Evolutionary conservation across 176 grass and related monocot species (phyloP).

Genomic region (Melocanna baccifera): DNA sequence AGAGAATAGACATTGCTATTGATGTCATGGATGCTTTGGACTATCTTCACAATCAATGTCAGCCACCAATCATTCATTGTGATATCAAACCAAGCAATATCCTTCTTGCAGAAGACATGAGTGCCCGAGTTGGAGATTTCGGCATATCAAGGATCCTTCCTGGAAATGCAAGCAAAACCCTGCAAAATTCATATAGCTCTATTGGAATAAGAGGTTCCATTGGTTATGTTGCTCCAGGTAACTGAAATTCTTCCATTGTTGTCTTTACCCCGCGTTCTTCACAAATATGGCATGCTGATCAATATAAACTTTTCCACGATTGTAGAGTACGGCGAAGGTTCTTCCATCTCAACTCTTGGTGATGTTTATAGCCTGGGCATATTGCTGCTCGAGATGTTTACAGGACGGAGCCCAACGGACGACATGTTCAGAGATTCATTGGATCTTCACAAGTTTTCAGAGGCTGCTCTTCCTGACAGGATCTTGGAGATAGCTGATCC

Average conservation of each 20-base stretch:
- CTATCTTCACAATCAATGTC: conserved; percentile 13
- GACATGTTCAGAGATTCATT: neutral
- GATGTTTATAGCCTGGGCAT: conserved; percentile 41
- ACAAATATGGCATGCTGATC: neutral
- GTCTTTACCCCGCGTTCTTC: neutral
- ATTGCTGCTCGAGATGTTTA: conserved; percentile 39
- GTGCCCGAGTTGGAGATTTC: conserved; percentile 40
- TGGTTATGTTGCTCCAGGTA: conserved; percentile 52
- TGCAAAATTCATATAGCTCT: conserved; percentile 16
- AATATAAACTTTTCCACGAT: neutral
- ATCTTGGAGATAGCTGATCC: neutral
- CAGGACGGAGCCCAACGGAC: neutral
- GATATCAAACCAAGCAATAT: conserved; percentile 65
- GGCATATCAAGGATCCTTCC: conserved; percentile 45
- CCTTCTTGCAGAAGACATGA: conserved; percentile 49
- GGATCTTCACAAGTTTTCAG: neutral
- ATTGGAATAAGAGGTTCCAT: conserved; percentile 45
- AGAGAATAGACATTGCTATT: neutral
- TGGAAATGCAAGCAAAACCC: neutral
- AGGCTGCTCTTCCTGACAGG: neutral
- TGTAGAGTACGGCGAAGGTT: conserved; percentile 29
- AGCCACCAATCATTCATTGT: conserved; percentile 35
- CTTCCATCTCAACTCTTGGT: neutral
- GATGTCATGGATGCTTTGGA: neutral
- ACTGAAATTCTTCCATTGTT: neutral